A percentile compares a stretch with the other conserved stretches of the same genome.
Conservation (phyloP, 2,329 filamentous ascomycete species). For the Gyromitra esculenta region DNA sequence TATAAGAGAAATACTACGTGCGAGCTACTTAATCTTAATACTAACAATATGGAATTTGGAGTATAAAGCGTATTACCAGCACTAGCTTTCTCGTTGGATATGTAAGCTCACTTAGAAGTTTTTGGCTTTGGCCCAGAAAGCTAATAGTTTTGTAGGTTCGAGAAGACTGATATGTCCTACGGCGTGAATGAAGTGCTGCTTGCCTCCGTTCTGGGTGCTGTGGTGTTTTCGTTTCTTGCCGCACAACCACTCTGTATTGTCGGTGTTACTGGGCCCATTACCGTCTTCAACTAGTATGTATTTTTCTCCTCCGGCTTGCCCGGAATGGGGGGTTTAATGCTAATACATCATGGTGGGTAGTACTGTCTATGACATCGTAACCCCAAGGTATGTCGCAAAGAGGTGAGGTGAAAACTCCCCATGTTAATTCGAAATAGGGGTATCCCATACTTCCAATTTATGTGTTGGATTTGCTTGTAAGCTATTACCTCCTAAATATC, state of each 20-base stretch:
- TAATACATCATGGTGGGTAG: slow-evolving; percentile 59
- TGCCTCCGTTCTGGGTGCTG: slow-evolving; percentile 80
- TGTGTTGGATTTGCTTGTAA: slow-evolving; percentile 87
- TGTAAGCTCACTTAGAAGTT: slow-evolving; percentile 63
- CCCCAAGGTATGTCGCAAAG: slow-evolving; percentile 61
- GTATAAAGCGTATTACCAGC: slow-evolving; percentile 79
- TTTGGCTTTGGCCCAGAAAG: neutral
- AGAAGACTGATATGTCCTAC: slow-evolving; percentile 83
- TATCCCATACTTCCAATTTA: slow-evolving; percentile 85
- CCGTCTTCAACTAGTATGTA: slow-evolving; percentile 84
- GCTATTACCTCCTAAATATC: slow-evolving; percentile 56
- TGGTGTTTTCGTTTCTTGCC: slow-evolving; percentile 81
- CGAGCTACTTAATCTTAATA: slow-evolving; percentile 1
- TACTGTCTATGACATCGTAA: slow-evolving; percentile 89
- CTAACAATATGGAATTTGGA: slow-evolving; percentile 18
- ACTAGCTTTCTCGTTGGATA: slow-evolving; percentile 87
- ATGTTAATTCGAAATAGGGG: slow-evolving; percentile 63
- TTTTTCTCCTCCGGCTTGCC: neutral
- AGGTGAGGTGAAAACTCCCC: neutral
- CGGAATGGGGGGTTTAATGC: neutral
- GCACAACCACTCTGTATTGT: slow-evolving; percentile 91
- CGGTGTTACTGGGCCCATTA: slow-evolving; percentile 89
- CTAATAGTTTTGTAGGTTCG: slow-evolving; percentile 65
- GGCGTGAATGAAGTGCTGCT: slow-evolving; percentile 93
- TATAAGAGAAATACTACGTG: slow-evolving; percentile 4